Percentiles rank a stretch among this genome's conserved stretches.
phyloP scores from a whole-genome alignment of 306 rosid species.

The Trichosanthes cucumerina region DNA sequence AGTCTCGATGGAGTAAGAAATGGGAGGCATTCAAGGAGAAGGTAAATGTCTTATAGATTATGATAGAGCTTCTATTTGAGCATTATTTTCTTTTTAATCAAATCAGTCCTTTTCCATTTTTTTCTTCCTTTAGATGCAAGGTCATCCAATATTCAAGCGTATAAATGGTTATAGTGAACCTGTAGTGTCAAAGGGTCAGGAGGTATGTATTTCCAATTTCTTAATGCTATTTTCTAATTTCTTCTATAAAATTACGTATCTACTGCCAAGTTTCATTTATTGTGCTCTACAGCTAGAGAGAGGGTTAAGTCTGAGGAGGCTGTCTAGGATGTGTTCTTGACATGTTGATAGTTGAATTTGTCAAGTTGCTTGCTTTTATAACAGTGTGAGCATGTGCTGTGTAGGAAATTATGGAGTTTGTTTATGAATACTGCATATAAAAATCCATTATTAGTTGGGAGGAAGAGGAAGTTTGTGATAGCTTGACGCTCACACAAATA shows the following conservation, averaged over 20 bases:
- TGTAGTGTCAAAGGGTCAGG: constrained; percentile 62
- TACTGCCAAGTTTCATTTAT: background rate
- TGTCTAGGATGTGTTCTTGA: background rate
- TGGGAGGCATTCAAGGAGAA: constrained; percentile 66
- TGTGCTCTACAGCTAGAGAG: background rate
- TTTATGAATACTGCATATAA: background rate
- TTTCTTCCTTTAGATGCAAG: constrained; percentile 38
- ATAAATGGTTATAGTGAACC: constrained; percentile 49
- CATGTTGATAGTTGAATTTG: background rate
- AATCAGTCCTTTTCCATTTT: background rate
- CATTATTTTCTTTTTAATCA: background rate
- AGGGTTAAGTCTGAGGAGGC: background rate
- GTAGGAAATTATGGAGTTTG: background rate
- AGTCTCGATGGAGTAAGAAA: constrained; percentile 64
- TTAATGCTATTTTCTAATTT: background rate
- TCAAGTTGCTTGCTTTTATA: background rate
- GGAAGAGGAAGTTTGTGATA: background rate
- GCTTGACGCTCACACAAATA: background rate
- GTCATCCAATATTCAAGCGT: constrained; percentile 49
- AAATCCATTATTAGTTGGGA: background rate
- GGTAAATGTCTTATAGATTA: constrained; percentile 27
- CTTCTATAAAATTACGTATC: background rate
- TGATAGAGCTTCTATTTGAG: background rate
- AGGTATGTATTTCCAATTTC: constrained; percentile 51
- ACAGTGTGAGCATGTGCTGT: background rate